Evolutionary conservation across 1,139 yeast species (phyloP), one percentile per base, ranked within the genome.

Genomic region (Diutina neorugosa): DNA sequence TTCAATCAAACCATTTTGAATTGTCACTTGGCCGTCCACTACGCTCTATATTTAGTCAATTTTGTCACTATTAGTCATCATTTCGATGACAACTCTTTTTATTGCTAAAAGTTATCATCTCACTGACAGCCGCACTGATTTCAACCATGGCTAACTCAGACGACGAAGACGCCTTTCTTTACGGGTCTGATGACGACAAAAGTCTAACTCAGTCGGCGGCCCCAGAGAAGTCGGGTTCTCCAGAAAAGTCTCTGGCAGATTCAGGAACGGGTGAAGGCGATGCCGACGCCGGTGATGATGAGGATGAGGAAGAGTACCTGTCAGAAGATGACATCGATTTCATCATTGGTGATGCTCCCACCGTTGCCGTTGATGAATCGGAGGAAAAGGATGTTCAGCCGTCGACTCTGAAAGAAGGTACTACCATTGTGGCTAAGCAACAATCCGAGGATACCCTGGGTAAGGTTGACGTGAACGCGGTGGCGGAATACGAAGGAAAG

Each of bases 401-500:
- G 4, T 55, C 63, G 3, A 62, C 57, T 21, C 56, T 55, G 41
- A 57, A 54, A 6, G 51, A 59, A 3, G 61, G 68, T 8, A 67
- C 74, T 3, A 67, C 75, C 0, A 68, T 65, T 1, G 73, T 71
- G n/a, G 60, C 66, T 27, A 66, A 67, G 43, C 69, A 69, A 44
- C 42, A 63, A 67, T 57, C 65, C 20, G 25, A 31, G 67, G 57
- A 65, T 4, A 20, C 25, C 5, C 42, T 20, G 27, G 44, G 31
- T 20, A 44, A 21, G 18, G 34, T 93, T 20, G 96, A 91, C 62
- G 74, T 93, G 12, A 82, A 89, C 60, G 81, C 82, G 21, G 86
- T 87, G 18, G 97, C 94, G 0, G 82, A 81, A 56, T 80, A 77
- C 58, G 86, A 91, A 54, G 98, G 96, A 4, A 78, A 81, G 59